These are phyloP conservation scores for Wilhelminamyces savonicus DNA, from an alignment of 805 yeast species.

Conservation along the genomic window DNA sequence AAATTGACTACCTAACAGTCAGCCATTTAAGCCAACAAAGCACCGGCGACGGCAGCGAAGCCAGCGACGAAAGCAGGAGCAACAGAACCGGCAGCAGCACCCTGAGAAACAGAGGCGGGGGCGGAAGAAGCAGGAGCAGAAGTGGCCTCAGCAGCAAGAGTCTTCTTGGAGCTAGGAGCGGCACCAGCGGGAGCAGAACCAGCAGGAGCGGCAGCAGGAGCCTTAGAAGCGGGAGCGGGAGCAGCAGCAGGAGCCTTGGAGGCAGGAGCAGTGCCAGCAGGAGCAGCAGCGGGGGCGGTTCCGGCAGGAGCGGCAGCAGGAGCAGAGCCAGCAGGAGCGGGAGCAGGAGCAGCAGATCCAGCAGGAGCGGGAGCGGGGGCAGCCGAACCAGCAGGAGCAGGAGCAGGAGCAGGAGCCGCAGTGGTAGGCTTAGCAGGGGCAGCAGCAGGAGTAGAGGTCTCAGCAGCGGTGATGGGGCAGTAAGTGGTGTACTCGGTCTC, in stretches of 20 bases:
- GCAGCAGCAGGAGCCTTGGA: slow-evolving; percentile 5
- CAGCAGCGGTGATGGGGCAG: slow-evolving; percentile 20
- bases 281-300: slow-evolving; percentile 3
- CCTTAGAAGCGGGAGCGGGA: slow-evolving; percentile 8
- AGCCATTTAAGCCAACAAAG: too few relatives aligned
- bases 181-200: slow-evolving; percentile 3
- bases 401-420: slow-evolving; percentile 1
- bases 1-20: too few relatives aligned
- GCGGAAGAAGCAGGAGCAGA: too few relatives aligned
- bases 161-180: too few relatives aligned
- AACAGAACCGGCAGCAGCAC: slow-evolving; percentile 46
- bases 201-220: slow-evolving; percentile 6
- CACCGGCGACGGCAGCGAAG: too few relatives aligned
- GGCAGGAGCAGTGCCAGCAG: slow-evolving; percentile 4
- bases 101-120: too few relatives aligned
- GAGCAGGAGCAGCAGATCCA: neutral
- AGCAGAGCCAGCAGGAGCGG: slow-evolving; percentile 5
- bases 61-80: slow-evolving; percentile 46
- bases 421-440: slow-evolving; percentile 4
- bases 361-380: slow-evolving; percentile 6
- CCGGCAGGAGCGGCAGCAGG: slow-evolving; percentile 1
- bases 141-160: too few relatives aligned
- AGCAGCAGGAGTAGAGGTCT: slow-evolving; percentile 4
- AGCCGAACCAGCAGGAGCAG: slow-evolving; percentile 6
- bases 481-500: slow-evolving; percentile 27